Base-by-base conservation (phyloP, 139 green algal species). In the Coccomyxa sp. region DNA sequence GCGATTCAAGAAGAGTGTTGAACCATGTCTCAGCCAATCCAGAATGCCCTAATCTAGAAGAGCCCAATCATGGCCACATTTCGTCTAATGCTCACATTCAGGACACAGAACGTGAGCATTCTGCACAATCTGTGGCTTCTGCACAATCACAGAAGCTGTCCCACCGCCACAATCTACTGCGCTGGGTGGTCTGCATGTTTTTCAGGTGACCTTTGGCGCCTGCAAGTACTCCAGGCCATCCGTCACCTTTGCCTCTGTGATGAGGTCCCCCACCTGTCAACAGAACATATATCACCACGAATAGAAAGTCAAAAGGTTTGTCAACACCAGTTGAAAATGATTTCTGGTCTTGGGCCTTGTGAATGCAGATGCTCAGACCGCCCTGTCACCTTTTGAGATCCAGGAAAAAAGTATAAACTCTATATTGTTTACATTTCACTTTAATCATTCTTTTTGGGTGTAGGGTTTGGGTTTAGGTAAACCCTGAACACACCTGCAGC, bases 201-300 rank as follows among this genome's bases (percentile, higher is more conserved):
- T 7, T 51, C 38, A 51, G 3, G 38, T 51, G 38, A 51, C 63
- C 63, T 71, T 71, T 1, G 77, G 77, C 9, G 17, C 18, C 67
- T 94, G 85, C 31, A 98, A 81, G 86, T 95, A 96, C 83, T 96
- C 80, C 21, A 79, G 66, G 32, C 94, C 94, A 23, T 93, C 83
- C 0, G 92, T n/a, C 0, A 98, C 86, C 89, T 97, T 97, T 86
- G 94, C 91, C 85, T 89, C 94, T 75, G 93, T 85, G 80, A 98
- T 97, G 81, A 94, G 93, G 88, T 98, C 95, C 28, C 95, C 95
- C 13, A 97, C 93, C 91, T 95, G 87, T 76, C 86, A 13, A 0
- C 57, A 13, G 11, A 60, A 58, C 31, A 63, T 11, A 3, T 30
- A 3, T 27, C 63, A 28, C 15, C 28, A 67, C 38, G 12, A 60